Conservation (phyloP, 352 stramenopile genomes). For the Globisporangium parvum region DNA sequence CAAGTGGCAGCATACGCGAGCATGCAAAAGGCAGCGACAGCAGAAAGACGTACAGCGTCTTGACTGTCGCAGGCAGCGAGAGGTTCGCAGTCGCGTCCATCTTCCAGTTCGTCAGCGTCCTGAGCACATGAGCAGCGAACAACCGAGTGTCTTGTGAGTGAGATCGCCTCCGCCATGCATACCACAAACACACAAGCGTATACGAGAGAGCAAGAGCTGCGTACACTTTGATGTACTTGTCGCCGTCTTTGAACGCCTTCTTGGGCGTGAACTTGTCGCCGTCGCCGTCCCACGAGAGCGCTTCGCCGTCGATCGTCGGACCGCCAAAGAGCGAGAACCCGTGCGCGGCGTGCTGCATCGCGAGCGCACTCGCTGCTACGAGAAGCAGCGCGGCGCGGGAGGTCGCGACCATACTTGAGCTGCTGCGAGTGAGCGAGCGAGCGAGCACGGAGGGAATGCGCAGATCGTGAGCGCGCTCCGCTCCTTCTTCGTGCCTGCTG, state of each 20-base stretch:
- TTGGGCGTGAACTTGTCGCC: slow-evolving; percentile 35
- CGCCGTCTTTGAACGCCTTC: slow-evolving; percentile 35
- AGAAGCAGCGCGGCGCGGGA: neutral
- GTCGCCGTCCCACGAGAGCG: slow-evolving; percentile 50
- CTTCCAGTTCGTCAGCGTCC: slow-evolving; percentile 61
- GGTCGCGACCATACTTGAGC: neutral
- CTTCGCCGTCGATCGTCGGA: slow-evolving; percentile 36
- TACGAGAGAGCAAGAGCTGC: neutral
- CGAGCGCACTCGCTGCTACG: slow-evolving; percentile 1
- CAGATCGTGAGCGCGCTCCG: too few species aligned
- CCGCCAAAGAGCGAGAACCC: slow-evolving; percentile 37
- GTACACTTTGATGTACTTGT: slow-evolving; percentile 49
- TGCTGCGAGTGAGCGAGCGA: too few species aligned
- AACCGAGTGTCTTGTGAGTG: too few species aligned
- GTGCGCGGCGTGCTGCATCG: slow-evolving; percentile 7
- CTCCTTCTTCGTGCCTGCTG: too few species aligned
- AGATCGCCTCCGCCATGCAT: neutral
- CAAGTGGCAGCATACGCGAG: too few species aligned
- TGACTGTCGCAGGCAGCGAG: slow-evolving; percentile 40
- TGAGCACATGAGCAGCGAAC: slow-evolving; percentile 6
- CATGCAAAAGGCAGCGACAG: too few species aligned
- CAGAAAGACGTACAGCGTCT: slow-evolving; percentile 50
- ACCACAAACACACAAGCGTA: neutral
- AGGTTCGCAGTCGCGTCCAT: slow-evolving; percentile 30
- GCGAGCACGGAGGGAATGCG: too few species aligned